Conservation (phyloP, 495 filamentous ascomycete species). For the Cryomyces minteri region DNA sequence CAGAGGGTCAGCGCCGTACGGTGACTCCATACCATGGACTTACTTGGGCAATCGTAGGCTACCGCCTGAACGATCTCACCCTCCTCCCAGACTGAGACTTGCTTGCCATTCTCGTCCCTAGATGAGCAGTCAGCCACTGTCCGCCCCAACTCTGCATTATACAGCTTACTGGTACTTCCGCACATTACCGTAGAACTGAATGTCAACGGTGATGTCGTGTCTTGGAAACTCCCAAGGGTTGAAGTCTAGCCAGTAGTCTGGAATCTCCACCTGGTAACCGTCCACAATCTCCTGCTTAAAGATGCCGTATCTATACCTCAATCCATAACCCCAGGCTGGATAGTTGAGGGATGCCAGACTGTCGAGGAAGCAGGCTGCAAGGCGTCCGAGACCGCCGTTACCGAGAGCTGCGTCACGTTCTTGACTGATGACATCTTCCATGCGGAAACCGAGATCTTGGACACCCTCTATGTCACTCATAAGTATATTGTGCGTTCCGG, state of each 20-base stretch:
- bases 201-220: conserved; percentile 85
- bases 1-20: conserved; percentile 1
- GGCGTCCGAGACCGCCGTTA: conserved; percentile 85
- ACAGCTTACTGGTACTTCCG: conserved; percentile 36
- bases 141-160: not conserved
- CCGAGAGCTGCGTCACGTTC: conserved; percentile 94
- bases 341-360: conserved; percentile 87
- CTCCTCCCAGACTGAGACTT: conserved; percentile 59
- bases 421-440: conserved; percentile 88
- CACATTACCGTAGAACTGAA: conserved; percentile 87
- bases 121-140: conserved; percentile 3
- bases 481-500: not conserved
- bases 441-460: conserved; percentile 76
- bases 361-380: conserved; percentile 94
- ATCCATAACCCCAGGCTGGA: conserved; percentile 90
- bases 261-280: conserved; percentile 92
- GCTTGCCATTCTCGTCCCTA: conserved; percentile 59
- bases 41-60: conserved; percentile 78
- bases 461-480: conserved; percentile 43
- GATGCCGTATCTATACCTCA: conserved; percentile 93
- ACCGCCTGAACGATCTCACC: conserved; percentile 87
- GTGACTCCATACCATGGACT: conserved; percentile 1
- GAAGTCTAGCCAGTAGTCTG: conserved; percentile 98
- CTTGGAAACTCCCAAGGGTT: conserved; percentile 98
- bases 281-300: conserved; percentile 99